A percentile compares a stretch with the other conserved stretches of the same genome.
phyloP scores from a whole-genome alignment of 2,329 filamentous ascomycete genomes.

The Coniochaeta prunicola region DNA sequence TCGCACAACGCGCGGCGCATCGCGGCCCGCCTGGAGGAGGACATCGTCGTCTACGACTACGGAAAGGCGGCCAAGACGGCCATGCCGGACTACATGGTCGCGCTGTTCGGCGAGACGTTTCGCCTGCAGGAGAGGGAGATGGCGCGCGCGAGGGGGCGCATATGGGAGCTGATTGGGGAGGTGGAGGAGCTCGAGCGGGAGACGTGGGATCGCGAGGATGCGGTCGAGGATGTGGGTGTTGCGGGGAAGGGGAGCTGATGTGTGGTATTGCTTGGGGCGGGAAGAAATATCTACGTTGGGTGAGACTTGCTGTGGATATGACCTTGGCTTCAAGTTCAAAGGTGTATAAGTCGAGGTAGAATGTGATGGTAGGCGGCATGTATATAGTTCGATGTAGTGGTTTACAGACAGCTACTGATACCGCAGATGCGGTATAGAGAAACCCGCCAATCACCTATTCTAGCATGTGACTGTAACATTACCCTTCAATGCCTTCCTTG shows the following conservation, averaged over 20 bases:
- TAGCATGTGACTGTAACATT: too few species aligned
- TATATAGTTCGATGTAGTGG: too few species aligned
- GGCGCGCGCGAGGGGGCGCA: conserved; percentile 40
- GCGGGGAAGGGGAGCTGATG: neutral
- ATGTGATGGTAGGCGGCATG: too few species aligned
- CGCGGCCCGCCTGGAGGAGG: conserved; percentile 69
- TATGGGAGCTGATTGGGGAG: conserved; percentile 47
- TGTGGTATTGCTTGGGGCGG: neutral
- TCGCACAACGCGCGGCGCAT: conserved; percentile 68
- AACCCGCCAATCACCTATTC: too few species aligned
- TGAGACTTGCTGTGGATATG: too few species aligned
- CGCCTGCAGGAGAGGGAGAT: conserved; percentile 49
- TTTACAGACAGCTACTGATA: too few species aligned
- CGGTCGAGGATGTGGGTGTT: conserved; percentile 52
- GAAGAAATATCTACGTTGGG: too few species aligned
- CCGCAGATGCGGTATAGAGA: too few species aligned
- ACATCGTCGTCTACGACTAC: conserved; percentile 71
- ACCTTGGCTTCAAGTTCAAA: too few species aligned
- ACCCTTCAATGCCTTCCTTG: too few species aligned
- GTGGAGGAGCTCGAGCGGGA: conserved; percentile 59
- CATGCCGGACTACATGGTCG: conserved; percentile 33
- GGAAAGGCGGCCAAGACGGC: conserved; percentile 24
- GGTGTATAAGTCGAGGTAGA: too few species aligned
- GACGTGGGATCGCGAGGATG: conserved; percentile 67
- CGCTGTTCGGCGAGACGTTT: conserved; percentile 27